Evolutionary conservation across 2,329 filamentous ascomycete species (phyloP), one percentile per base, ranked within the genome.

Genomic region (Exophiala viscosa): DNA sequence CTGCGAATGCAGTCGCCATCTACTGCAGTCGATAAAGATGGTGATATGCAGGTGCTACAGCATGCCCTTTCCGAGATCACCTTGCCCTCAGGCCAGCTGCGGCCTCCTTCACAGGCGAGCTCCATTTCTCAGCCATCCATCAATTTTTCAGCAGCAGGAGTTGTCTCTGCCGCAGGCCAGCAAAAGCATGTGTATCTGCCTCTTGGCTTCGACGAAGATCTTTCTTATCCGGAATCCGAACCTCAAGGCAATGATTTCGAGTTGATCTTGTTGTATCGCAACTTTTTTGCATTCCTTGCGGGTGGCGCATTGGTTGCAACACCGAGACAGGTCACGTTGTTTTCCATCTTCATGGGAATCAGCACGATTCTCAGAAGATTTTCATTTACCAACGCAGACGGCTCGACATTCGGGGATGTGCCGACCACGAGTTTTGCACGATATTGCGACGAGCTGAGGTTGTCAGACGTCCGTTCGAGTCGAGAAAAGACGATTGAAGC

Each of bases 401-500:
- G 79, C 2, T 83, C 81, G 3, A 83, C 79, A n/a, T 84, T 78
- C 62, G 82, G 82, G 53, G 81, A 85, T 61, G 76, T 81, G 2
- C 80, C 79, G 13, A 76, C 75, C 14, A 68, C 68, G 4, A 76
- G 71, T 54, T 76, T 77, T 58, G 66, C 68, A 38, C 70, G 72
- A 54, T 95, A 90, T 64, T 82, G 91, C 54, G 85, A 91, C 42
- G 86, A 93, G 67, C 76, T 90, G 55, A 78, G 77, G 15, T 73
- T 97, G 31, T 86, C 83, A 2, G 92, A 97, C 69, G 86, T 96
- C 42, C 80, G 90, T 49, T 75, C 81, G 54, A 95, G 88, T 66
- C 81, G 86, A 20, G 90, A 96, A 66, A 95, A 93, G 76, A 96
- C 88, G 0, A 77, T 97, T 18, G 90, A 97, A 70, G 88, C 86